phyloP scores from a whole-genome alignment of 257 asterid genomes.

The Nicotiana noctiflora region DNA sequence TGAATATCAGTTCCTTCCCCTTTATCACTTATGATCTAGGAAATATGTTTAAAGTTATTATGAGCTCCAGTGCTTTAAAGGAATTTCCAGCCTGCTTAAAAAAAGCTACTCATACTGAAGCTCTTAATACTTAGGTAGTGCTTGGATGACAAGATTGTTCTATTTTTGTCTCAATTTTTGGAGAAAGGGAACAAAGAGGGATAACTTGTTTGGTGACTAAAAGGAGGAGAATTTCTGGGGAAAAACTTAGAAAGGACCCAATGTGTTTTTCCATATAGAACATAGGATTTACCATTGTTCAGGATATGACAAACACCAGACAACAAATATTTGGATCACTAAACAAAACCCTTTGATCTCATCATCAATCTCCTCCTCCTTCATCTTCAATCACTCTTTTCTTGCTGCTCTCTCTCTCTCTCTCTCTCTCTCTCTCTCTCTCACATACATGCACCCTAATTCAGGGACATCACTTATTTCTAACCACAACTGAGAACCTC shows the following conservation, averaged over 20 bases:
- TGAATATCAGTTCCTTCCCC: not conserved
- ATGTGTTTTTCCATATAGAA: not conserved
- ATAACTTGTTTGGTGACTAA: not conserved
- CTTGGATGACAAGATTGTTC: not conserved
- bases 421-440: not conserved
- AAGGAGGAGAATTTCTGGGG: not conserved
- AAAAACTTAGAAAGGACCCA: not conserved
- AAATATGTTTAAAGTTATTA: not conserved
- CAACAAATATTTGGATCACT: not conserved
- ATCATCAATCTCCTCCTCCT: not conserved
- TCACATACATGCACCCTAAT: not conserved
- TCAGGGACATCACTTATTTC: not conserved
- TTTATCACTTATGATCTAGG: not conserved
- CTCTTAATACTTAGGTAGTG: not conserved
- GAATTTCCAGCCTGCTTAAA: not conserved
- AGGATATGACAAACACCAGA: not conserved
- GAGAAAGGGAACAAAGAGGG: not conserved
- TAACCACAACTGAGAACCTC: not conserved
- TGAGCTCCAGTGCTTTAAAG: not conserved
- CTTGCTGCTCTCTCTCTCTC: constrained; percentile 23
- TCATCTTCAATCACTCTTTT: not conserved
- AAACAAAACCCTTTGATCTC: not conserved
- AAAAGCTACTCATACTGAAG: not conserved
- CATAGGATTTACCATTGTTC: not conserved
- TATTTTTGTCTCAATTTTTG: not conserved